Evolutionary conservation across 83 land plant genomes (phyloP).

Genomic region (Thuja plicata): DNA sequence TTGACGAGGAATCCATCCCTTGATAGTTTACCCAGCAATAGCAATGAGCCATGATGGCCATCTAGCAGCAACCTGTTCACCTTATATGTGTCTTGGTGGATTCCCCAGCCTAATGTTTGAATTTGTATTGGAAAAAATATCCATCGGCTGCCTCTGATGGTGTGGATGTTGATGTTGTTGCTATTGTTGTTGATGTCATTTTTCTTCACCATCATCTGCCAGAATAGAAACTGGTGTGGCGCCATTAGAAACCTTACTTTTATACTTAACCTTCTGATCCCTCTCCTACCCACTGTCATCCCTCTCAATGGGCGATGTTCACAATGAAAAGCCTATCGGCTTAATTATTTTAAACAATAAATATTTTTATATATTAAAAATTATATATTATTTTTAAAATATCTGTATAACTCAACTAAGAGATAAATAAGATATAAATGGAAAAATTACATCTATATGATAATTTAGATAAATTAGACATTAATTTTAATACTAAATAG

Average conservation of each 20-base stretch:
- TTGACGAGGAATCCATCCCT: slow-evolving; percentile 74
- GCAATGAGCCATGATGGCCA: slow-evolving; percentile 84
- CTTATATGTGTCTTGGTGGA: slow-evolving; percentile 54
- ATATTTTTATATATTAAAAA: too few species aligned
- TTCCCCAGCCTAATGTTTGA: slow-evolving; percentile 32
- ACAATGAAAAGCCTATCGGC: too few species aligned
- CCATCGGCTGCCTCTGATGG: slow-evolving; percentile 3
- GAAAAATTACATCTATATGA: too few species aligned
- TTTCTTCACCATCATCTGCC: slow-evolving; percentile 4
- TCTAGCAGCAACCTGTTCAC: slow-evolving; percentile 79
- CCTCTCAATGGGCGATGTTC: slow-evolving; percentile 44
- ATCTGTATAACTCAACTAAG: too few species aligned
- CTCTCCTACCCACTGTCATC: slow-evolving; percentile 18
- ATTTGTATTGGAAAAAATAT: slow-evolving; percentile 14
- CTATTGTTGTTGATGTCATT: not conserved
- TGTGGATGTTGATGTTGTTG: not conserved
- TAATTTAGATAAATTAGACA: too few species aligned
- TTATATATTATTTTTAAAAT: too few species aligned
- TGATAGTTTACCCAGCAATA: slow-evolving; percentile 75
- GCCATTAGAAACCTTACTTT: not conserved
- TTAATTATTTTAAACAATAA: too few species aligned
- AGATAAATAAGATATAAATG: too few species aligned
- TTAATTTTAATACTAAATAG: too few species aligned
- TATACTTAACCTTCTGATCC: slow-evolving; percentile 7
- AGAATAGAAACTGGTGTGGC: not conserved